Evolutionary conservation across 2,329 filamentous ascomycete species (phyloP), one percentile per base, ranked within the genome.

Genomic region (Pseudonectria foliicola): DNA sequence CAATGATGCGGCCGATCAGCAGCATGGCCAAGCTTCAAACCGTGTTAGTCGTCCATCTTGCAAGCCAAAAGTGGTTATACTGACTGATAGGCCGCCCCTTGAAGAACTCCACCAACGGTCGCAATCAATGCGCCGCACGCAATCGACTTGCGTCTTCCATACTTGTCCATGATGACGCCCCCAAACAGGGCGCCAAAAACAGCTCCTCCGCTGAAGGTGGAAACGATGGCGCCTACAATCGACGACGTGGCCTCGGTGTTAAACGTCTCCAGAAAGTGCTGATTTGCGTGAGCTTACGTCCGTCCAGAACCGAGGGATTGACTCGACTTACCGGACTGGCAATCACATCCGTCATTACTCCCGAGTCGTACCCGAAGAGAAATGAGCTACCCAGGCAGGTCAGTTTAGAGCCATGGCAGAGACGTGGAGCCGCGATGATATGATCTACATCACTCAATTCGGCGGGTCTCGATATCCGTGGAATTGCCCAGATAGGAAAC

Each of bases 221-320:
- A 71, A 50, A 75, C 75, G 50, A 78, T 75, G n/a, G 72, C 73
- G 3, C 74, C 75, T 31, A 75, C 64, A 12, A 71, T 51, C 27
- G 48, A 38, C 1, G 48, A 51, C 2, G 48, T 45, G 67, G 11
- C 65, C 51, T 23, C 59, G 6, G 73, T 75, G 33, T 73, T 50
- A 56, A 78, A 77, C 51, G 64, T 73, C 3, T 48, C 34, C 7
- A 74, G 61, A 46, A 77, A 77, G 48, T 75, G 57, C 6, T 60
- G 8, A 21, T 6, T 8, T 5, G 8, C 18, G 18, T 21, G 5
- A 8, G 18, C 18, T 6, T 21, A n/a, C n/a, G n/a, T 21, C 5
- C 5, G 18, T 21, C 18, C 18, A 21, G 18, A 8, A 5, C 5
- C 5, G 5, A 21, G 8, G 18, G 5, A 21, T 21, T 21, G 18